Percentiles rank a stretch among this genome's conserved stretches.
phyloP scores from a whole-genome alignment of 805 yeast genomes.

The Grigorovia humatica region DNA sequence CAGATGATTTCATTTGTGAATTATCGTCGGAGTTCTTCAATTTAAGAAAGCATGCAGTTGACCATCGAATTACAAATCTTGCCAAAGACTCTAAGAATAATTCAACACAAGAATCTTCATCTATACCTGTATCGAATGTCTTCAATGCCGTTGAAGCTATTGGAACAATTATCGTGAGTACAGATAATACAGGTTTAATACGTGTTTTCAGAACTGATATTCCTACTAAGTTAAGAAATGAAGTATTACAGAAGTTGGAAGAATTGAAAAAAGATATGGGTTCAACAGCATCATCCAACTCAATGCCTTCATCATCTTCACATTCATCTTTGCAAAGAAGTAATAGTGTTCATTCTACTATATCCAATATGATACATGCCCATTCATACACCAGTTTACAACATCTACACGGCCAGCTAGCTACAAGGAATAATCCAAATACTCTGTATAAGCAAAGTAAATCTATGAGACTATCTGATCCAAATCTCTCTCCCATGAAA shows the following conservation, averaged over 20 bases:
- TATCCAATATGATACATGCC: constrained; percentile 1
- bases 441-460: background rate
- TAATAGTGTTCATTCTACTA: background rate
- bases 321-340: constrained; percentile 1
- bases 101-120: background rate
- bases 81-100: background rate
- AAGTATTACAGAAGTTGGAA: constrained; percentile 18
- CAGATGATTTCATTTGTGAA: constrained; percentile 75
- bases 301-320: background rate
- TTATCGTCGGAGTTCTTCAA: constrained; percentile 29
- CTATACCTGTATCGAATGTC: background rate
- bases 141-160: constrained; percentile 25
- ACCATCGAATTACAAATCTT: background rate
- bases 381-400: constrained; percentile 2
- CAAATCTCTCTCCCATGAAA: background rate
- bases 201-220: constrained; percentile 75
- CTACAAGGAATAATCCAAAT: background rate
- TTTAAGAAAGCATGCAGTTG: background rate
- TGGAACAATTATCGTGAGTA: constrained; percentile 54
- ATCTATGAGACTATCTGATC: background rate
- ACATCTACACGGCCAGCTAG: background rate
- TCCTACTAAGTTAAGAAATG: constrained; percentile 39
- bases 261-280: constrained; percentile 3
- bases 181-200: constrained; percentile 64
- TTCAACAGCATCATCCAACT: background rate